A percentile compares a stretch with the other conserved stretches of the same genome.
These are phyloP conservation scores for Kickxella alabastrina DNA, from an alignment of 192 early-diverging fungal species.

Conservation along the genomic window DNA sequence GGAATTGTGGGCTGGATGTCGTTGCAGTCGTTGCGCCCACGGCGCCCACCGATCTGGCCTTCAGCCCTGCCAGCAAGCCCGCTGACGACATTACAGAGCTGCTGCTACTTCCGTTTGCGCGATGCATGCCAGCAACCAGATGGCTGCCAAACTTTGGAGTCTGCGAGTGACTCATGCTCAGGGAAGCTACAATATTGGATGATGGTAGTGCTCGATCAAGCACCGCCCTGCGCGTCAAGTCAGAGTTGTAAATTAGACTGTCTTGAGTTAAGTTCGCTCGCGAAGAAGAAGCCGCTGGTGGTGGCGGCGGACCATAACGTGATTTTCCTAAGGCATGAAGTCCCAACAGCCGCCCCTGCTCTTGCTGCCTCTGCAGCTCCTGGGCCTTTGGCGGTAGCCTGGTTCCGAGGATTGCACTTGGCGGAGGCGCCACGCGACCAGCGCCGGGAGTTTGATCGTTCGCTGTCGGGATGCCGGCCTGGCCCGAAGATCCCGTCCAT, in stretches of 20 bases:
- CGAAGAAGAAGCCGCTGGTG: background rate
- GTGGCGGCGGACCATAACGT: slow-evolving; percentile 18
- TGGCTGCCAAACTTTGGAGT: slow-evolving; percentile 11
- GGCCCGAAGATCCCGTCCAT: slow-evolving; percentile 84
- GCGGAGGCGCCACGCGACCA: slow-evolving; percentile 34
- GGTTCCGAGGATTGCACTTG: slow-evolving; percentile 19
- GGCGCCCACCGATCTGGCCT: slow-evolving; percentile 12
- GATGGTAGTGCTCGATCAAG: slow-evolving; percentile 3
- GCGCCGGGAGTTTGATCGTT: background rate
- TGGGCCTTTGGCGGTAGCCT: slow-evolving; percentile 8
- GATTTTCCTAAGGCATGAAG: slow-evolving; percentile 23
- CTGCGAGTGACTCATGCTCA: slow-evolving; percentile 10
- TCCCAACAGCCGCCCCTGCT: background rate
- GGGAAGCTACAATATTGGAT: slow-evolving; percentile 15
- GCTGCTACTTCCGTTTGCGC: background rate
- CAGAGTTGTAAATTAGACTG: background rate
- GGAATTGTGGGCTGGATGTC: slow-evolving; percentile 1
- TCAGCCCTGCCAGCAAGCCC: slow-evolving; percentile 18
- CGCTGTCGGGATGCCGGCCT: slow-evolving; percentile 28
- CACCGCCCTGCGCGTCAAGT: slow-evolving; percentile 6
- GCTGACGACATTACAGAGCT: slow-evolving; percentile 13
- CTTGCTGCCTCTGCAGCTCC: slow-evolving; percentile 6
- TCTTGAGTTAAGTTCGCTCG: background rate
- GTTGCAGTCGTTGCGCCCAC: slow-evolving; percentile 2
- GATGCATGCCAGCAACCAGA: slow-evolving; percentile 9